A percentile compares a stretch with the other conserved stretches of the same genome.
phyloP scores from a whole-genome alignment of 1,139 yeast genomes.

The Debaryomyces psychrophilus region DNA sequence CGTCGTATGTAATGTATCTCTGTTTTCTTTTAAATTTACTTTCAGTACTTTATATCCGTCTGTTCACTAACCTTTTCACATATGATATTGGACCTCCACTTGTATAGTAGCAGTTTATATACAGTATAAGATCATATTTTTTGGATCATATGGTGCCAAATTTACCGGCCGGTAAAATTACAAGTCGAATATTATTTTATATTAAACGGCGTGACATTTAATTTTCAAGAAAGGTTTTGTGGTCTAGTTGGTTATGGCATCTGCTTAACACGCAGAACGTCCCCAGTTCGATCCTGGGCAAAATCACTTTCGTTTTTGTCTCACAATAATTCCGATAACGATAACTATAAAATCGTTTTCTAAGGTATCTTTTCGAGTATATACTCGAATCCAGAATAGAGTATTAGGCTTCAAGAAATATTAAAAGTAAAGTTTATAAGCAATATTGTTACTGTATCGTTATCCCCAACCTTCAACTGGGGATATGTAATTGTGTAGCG shows the following conservation, averaged over 20 bases:
- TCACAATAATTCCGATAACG: not conserved
- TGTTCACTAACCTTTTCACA: not conserved
- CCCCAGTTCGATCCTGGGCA: slow-evolving; percentile 99
- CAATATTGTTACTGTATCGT: too few relatives aligned
- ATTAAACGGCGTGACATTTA: too few relatives aligned
- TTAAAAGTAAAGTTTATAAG: too few relatives aligned
- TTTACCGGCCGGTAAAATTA: too few relatives aligned
- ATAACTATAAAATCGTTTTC: too few relatives aligned
- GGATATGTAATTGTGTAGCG: not conserved
- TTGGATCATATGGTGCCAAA: too few relatives aligned
- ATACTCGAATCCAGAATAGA: too few relatives aligned
- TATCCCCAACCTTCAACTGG: too few relatives aligned
- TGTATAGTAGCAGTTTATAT: slow-evolving; percentile 4
- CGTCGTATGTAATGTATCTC: not conserved
- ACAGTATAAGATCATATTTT: slow-evolving; percentile 8
- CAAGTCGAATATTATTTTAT: not conserved
- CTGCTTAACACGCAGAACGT: slow-evolving; percentile 99
- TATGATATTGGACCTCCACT: slow-evolving; percentile 8
- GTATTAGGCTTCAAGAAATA: too few relatives aligned
- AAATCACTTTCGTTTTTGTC: slow-evolving; percentile 57
- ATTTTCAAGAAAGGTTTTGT: slow-evolving; percentile 45
- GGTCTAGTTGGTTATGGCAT: slow-evolving; percentile 99
- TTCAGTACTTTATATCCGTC: not conserved
- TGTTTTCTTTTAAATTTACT: not conserved
- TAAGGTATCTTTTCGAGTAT: too few relatives aligned